phyloP scores from a whole-genome alignment of 169 alveolate species.

The Cryptosporidium meleagridis region DNA sequence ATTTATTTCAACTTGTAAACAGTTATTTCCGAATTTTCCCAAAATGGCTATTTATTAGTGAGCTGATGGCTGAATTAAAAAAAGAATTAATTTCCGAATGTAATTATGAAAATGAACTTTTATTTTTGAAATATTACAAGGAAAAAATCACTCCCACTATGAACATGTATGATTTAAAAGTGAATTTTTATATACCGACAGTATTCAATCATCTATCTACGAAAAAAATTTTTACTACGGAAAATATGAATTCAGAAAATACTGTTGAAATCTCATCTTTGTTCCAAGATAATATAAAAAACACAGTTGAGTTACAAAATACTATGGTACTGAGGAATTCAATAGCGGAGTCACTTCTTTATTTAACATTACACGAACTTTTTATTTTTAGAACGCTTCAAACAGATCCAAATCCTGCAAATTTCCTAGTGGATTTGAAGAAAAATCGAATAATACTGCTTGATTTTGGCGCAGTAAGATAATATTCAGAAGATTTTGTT shows the following conservation, averaged over 20 bases:
- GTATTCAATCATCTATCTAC: conserved; percentile 55
- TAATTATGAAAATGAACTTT: conserved; percentile 78
- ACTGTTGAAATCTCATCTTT: not conserved
- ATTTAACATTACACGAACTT: conserved; percentile 86
- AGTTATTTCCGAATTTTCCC: conserved; percentile 72
- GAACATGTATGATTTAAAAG: conserved; percentile 66
- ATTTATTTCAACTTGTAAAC: conserved; percentile 65
- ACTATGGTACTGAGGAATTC: conserved; percentile 81
- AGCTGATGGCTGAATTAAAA: conserved; percentile 75
- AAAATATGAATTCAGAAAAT: conserved; percentile 1
- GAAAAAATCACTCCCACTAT: conserved; percentile 22
- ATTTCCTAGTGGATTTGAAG: conserved; percentile 84
- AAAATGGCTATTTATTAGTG: conserved; percentile 80
- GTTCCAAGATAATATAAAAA: conserved; percentile 72
- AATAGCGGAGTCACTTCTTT: conserved; percentile 83
- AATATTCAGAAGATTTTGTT: conserved; percentile 83
- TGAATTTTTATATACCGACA: conserved; percentile 46
- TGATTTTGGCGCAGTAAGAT: conserved; percentile 89
- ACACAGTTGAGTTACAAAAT: conserved; percentile 14
- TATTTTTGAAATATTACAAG: conserved; percentile 69
- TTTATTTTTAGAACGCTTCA: conserved; percentile 88
- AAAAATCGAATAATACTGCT: conserved; percentile 84
- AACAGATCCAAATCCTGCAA: conserved; percentile 93
- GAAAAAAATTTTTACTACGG: conserved; percentile 73
- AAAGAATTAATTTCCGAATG: conserved; percentile 81